phyloP scores from a whole-genome alignment of 2,329 filamentous ascomycete species.

The Trichoderma koningiopsis region DNA sequence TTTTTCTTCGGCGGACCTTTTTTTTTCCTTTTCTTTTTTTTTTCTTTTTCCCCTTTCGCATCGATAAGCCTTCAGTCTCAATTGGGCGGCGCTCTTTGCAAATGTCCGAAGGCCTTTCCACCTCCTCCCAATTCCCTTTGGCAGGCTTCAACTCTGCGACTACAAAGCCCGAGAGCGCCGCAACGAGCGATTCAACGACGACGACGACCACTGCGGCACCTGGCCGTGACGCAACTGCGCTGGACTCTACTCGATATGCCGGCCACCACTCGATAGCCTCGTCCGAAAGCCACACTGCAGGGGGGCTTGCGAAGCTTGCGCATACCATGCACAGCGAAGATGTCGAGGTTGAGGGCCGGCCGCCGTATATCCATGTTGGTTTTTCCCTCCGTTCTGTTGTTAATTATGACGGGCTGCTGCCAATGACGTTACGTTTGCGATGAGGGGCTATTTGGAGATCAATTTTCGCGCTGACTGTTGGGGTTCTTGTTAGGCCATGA shows the following conservation, averaged over 20 bases:
- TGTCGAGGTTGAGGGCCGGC: conserved; percentile 47
- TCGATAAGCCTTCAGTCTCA: neutral
- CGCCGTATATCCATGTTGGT: conserved; percentile 49
- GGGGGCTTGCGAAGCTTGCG: conserved; percentile 29
- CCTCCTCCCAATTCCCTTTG: conserved; percentile 18
- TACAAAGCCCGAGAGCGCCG: conserved; percentile 22
- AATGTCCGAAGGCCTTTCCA: conserved; percentile 27
- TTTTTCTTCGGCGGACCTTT: neutral
- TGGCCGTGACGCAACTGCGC: conserved; percentile 20
- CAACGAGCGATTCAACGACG: conserved; percentile 28
- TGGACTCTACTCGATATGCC: conserved; percentile 41
- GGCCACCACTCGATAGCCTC: conserved; percentile 33
- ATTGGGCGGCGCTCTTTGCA: conserved; percentile 16
- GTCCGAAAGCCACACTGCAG: conserved; percentile 34
- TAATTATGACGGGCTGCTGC: neutral
- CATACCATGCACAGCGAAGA: conserved; percentile 43
- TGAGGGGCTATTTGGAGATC: neutral
- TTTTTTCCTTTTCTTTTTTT: neutral
- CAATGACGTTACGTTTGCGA: neutral
- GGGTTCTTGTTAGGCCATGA: conserved; percentile 69
- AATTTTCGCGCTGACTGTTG: conserved; percentile 15
- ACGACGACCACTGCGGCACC: conserved; percentile 28
- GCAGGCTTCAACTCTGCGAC: conserved; percentile 26
- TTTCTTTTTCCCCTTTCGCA: neutral
- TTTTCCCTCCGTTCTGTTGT: neutral